A percentile compares a stretch with the other conserved stretches of the same genome.
Conservation (phyloP, 176 grass and related monocot species). For the Carex parvula region DNA sequence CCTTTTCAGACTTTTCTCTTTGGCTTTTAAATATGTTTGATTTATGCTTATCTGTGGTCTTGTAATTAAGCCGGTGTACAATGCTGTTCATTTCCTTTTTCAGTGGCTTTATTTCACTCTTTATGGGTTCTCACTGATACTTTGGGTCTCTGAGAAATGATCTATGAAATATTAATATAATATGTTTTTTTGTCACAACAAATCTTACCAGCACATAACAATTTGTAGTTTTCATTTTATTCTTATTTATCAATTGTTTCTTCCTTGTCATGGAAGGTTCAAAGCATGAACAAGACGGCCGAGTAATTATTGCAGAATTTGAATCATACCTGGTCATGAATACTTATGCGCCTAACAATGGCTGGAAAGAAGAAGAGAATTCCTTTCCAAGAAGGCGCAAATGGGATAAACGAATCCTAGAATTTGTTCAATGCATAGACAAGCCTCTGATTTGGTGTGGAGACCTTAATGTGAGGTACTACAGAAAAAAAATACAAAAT, state of each 20-base stretch:
- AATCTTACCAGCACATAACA: background rate
- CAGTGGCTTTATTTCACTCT: background rate
- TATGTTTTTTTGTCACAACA: background rate
- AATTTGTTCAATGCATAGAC: constrained; percentile 70
- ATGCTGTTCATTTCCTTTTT: background rate
- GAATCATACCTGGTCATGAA: constrained; percentile 76
- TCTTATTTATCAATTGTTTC: background rate
- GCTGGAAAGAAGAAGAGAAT: constrained; percentile 96
- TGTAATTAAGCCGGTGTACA: background rate
- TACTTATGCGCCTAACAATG: constrained; percentile 95
- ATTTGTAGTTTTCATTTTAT: background rate
- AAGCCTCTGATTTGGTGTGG: constrained; percentile 96
- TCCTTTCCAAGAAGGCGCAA: constrained; percentile 92
- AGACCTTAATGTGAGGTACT: constrained; percentile 93
- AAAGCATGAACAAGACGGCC: constrained; percentile 81
- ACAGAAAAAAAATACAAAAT: background rate
- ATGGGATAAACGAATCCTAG: constrained; percentile 94
- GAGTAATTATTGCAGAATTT: constrained; percentile 96
- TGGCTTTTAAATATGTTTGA: background rate
- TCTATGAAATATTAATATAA: background rate
- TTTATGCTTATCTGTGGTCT: background rate
- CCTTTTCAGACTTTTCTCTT: background rate
- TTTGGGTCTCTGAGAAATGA: background rate
- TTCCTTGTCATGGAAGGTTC: constrained; percentile 37
- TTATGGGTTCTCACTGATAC: background rate